A percentile compares a stretch with the other conserved stretches of the same genome.
These are phyloP conservation scores for Fusarium caatingaense DNA, from an alignment of 2,329 filamentous ascomycete species.

Conservation along the genomic window DNA sequence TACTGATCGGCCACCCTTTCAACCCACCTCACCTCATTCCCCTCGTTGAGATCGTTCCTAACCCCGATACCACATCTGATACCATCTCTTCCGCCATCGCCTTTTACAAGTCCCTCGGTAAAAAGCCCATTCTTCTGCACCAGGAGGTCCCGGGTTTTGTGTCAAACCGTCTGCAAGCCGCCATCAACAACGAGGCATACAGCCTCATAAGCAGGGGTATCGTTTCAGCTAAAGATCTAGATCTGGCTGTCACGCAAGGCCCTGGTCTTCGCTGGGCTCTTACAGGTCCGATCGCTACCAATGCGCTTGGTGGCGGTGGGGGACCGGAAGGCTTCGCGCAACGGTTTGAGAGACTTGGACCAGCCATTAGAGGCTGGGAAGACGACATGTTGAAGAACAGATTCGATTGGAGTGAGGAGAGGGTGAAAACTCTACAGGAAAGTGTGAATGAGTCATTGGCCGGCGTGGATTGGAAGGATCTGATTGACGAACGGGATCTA, in stretches of 20 bases:
- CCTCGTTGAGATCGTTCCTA: not conserved
- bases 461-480: not conserved
- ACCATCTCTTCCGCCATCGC: not conserved
- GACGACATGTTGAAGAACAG: not conserved
- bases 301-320: not conserved
- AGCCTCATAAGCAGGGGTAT: not conserved
- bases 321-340: not conserved
- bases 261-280: conserved; percentile 7
- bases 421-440: not conserved
- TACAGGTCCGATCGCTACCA: not conserved
- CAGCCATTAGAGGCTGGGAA: not conserved
- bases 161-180: not conserved
- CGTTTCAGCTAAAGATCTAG: not conserved
- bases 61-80: not conserved
- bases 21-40: not conserved
- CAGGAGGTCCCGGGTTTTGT: not conserved
- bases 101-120: not conserved
- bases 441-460: not conserved
- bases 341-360: not conserved
- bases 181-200: not conserved
- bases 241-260: not conserved
- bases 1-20: not conserved
- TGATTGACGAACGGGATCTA: not conserved
- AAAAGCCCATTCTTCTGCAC: not conserved
- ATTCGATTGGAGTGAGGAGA: not conserved